Conservation (phyloP, 192 early-diverging fungal genomes). For the Podila clonocystis region DNA sequence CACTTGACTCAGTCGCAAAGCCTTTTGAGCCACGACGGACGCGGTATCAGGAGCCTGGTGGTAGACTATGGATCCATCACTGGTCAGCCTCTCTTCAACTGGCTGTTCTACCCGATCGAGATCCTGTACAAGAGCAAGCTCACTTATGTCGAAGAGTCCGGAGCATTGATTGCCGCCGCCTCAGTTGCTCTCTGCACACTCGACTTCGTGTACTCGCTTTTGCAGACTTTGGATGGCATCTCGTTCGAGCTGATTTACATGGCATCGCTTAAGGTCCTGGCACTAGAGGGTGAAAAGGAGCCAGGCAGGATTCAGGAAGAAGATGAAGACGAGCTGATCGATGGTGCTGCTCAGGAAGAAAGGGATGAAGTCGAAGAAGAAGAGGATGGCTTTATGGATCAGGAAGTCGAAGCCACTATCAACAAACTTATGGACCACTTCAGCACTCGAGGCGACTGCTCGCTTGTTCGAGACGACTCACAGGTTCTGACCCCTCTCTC, state of each 20-base stretch:
- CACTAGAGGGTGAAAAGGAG: conserved; percentile 38
- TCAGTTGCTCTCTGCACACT: conserved; percentile 33
- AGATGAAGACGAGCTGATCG: conserved; percentile 9
- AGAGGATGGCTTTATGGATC: conserved; percentile 45
- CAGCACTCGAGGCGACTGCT: conserved; percentile 42
- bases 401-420: conserved; percentile 29
- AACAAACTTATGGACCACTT: conserved; percentile 43
- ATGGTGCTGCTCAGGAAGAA: not conserved
- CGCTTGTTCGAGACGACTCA: conserved; percentile 23
- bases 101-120: conserved; percentile 50
- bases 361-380: conserved; percentile 27
- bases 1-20: conserved; percentile 31
- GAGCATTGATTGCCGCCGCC: conserved; percentile 40
- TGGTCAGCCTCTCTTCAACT: conserved; percentile 44
- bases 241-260: conserved; percentile 46
- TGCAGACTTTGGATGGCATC: conserved; percentile 45
- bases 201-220: conserved; percentile 43
- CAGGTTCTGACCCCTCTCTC: conserved; percentile 6
- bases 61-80: conserved; percentile 42
- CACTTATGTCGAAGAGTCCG: conserved; percentile 46
- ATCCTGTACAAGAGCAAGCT: conserved; percentile 33
- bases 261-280: conserved; percentile 31
- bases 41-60: conserved; percentile 28
- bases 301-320: conserved; percentile 3
- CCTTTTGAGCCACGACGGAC: conserved; percentile 40